A percentile compares a stretch with the other conserved stretches of the same genome.
These are phyloP conservation scores for Pilasporangium apinafurcum DNA, from an alignment of 352 stramenopile species.

Conservation along the genomic window DNA sequence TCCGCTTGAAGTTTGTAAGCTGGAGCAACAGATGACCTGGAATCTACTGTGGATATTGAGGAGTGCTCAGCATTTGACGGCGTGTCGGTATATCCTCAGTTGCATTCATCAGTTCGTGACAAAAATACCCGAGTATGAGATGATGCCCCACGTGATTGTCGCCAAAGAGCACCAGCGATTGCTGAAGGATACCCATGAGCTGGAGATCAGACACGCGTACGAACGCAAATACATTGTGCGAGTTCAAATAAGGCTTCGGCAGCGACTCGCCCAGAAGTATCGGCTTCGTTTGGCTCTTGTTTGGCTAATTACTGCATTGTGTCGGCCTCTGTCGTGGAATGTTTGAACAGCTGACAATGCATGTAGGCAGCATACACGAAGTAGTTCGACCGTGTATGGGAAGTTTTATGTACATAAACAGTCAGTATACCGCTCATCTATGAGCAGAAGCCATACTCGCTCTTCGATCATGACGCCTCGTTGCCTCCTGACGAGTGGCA, in stretches of 20 bases:
- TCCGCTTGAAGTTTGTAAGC: neutral
- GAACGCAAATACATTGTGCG: no score
- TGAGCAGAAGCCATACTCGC: constrained; percentile 21
- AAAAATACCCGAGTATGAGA: constrained; percentile 12
- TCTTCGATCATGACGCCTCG: constrained; percentile 28
- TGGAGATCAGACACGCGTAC: neutral
- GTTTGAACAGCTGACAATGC: neutral
- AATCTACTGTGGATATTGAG: constrained; percentile 10
- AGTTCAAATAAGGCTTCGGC: constrained; percentile 13
- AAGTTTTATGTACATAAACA: constrained; percentile 26
- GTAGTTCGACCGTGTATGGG: constrained; percentile 15
- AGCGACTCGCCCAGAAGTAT: constrained; percentile 18
- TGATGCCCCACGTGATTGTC: constrained; percentile 30
- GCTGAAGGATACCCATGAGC: neutral
- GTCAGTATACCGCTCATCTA: constrained; percentile 6
- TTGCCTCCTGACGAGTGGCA: constrained; percentile 31
- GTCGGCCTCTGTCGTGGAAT: neutral
- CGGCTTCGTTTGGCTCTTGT: constrained; percentile 23
- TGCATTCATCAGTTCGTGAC: constrained; percentile 23
- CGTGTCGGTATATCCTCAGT: constrained; percentile 18
- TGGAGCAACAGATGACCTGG: neutral
- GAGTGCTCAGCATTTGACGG: constrained; percentile 6
- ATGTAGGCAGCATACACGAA: constrained; percentile 27
- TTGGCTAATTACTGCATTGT: neutral
- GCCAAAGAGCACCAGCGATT: constrained; percentile 2